A percentile compares a stretch with the other conserved stretches of the same genome.
Evolutionary conservation across 78 protist species (phyloP).

Genomic region (Trichosphaerium sp.): DNA sequence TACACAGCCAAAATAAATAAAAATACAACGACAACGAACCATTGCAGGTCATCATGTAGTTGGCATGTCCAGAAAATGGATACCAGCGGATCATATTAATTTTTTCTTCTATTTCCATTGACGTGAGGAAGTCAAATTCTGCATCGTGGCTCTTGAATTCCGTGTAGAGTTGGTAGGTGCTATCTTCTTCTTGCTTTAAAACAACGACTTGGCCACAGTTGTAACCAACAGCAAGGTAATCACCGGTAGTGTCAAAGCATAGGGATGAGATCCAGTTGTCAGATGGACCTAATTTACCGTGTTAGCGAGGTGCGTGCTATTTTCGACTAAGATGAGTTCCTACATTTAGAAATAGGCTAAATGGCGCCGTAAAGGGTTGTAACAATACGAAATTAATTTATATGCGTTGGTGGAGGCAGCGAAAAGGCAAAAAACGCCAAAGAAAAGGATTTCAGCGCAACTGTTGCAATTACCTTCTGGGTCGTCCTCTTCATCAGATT

Average conservation of each 20-base stretch:
- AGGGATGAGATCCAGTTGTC: neutral
- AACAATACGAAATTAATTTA: too few species aligned
- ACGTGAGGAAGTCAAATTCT: neutral
- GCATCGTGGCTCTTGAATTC: constrained; percentile 1
- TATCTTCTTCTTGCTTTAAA: neutral
- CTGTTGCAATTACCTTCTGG: neutral
- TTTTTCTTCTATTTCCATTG: neutral
- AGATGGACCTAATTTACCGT: neutral
- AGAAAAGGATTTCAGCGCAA: neutral
- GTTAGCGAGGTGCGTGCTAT: too few species aligned
- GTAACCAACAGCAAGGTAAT: neutral
- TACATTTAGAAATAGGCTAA: too few species aligned
- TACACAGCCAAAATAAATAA: too few species aligned
- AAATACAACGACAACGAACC: too few species aligned
- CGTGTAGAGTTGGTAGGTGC: neutral
- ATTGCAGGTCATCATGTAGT: neutral
- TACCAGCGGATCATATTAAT: neutral
- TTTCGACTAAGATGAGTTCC: too few species aligned
- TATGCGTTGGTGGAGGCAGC: too few species aligned
- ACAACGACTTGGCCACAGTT: constrained; percentile 2
- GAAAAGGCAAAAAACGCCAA: too few species aligned
- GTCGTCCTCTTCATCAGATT: neutral
- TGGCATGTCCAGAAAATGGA: neutral
- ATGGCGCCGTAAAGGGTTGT: too few species aligned
- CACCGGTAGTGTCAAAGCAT: neutral